Evolutionary conservation across 2,329 filamentous ascomycete species (phyloP).

Genomic region (Chaetomium sp.): DNA sequence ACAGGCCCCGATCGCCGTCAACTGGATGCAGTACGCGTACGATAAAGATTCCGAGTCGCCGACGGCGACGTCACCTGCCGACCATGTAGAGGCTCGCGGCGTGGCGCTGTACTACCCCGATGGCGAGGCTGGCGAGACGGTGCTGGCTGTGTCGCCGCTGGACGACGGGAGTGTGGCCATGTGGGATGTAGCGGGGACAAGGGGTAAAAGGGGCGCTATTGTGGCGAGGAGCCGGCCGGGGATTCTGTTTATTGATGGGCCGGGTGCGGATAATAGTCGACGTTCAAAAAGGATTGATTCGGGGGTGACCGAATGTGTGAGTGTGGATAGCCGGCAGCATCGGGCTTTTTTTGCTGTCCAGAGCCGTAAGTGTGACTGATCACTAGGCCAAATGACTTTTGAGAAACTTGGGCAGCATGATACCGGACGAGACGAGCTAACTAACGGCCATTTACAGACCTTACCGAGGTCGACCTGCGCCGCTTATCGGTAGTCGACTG

Average conservation of each 20-base stretch:
- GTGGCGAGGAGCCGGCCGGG: constrained; percentile 59
- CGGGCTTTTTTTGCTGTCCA: constrained; percentile 76
- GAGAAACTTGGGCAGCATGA: neutral
- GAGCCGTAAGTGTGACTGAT: constrained; percentile 44
- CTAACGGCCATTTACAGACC: constrained; percentile 32
- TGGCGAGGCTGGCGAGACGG: constrained; percentile 38
- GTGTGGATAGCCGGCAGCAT: constrained; percentile 60
- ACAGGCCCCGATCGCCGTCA: constrained; percentile 64
- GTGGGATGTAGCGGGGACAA: constrained; percentile 66
- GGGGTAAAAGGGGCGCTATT: constrained; percentile 52
- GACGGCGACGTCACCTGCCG: constrained; percentile 30
- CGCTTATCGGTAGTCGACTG: constrained; percentile 63
- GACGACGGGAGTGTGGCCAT: constrained; percentile 84
- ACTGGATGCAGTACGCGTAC: constrained; percentile 66
- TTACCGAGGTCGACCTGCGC: constrained; percentile 76
- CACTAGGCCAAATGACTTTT: neutral
- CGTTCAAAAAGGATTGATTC: constrained; percentile 63
- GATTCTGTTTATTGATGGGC: constrained; percentile 55
- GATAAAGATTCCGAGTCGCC: constrained; percentile 23
- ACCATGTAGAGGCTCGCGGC: constrained; percentile 62
- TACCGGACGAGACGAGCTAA: constrained; percentile 10
- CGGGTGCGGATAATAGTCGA: constrained; percentile 37
- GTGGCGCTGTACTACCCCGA: constrained; percentile 59
- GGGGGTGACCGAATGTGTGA: constrained; percentile 73
- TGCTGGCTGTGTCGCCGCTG: constrained; percentile 66